Conservation (phyloP, 768 basidiomycete species). For the Tubosaeta sp. region DNA sequence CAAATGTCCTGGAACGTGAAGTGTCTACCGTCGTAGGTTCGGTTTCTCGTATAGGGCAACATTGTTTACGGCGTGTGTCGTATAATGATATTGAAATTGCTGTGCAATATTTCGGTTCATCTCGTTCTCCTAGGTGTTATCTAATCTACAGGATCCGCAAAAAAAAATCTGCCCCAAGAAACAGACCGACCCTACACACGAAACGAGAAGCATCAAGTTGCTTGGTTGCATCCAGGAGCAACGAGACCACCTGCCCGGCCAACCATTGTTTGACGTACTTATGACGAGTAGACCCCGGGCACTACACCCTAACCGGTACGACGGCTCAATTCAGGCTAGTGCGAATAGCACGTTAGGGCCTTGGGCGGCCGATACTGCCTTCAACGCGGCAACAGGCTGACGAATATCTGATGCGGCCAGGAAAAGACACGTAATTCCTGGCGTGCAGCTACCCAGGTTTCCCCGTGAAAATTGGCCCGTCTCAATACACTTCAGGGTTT, state of each 20-base stretch:
- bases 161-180: background rate
- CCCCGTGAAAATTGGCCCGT: background rate
- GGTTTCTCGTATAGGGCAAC: background rate
- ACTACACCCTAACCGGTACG: background rate
- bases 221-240: background rate
- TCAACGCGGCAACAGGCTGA: slow-evolving; percentile 2
- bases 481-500: background rate
- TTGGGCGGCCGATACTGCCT: slow-evolving; percentile 6
- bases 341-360: background rate
- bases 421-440: slow-evolving; percentile 6
- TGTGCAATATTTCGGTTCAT: slow-evolving; percentile 13
- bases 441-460: slow-evolving; percentile 5
- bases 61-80: slow-evolving; percentile 6
- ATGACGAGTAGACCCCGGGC: slow-evolving; percentile 17
- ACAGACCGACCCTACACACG: background rate
- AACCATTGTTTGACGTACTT: slow-evolving; percentile 22
- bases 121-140: slow-evolving; percentile 4
- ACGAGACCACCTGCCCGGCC: background rate
- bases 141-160: slow-evolving; percentile 11
- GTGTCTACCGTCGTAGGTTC: slow-evolving; percentile 7
- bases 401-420: background rate
- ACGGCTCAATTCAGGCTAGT: background rate
- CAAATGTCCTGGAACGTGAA: no score
- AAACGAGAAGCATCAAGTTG: background rate
- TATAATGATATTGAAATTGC: slow-evolving; percentile 10